phyloP scores from a whole-genome alignment of 257 asterid species.

The Phtheirospermum japonicum region DNA sequence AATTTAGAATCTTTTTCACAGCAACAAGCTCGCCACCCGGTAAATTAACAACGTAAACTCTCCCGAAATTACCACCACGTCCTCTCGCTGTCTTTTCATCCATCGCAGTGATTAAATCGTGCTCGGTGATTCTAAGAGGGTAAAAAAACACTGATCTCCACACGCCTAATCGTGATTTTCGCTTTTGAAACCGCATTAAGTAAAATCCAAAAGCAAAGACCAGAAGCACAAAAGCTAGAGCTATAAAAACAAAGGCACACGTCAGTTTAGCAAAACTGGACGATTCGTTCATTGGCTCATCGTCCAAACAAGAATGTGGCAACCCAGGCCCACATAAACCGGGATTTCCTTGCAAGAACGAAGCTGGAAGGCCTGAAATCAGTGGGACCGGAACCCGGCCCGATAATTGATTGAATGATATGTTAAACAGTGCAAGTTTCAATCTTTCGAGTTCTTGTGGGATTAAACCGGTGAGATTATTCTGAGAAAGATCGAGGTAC shows the following conservation, averaged over 20 bases:
- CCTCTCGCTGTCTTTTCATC: conserved; percentile 61
- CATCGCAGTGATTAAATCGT: conserved; percentile 62
- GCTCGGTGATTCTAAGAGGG: conserved; percentile 75
- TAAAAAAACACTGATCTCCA: conserved; percentile 82
- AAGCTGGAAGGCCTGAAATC: conserved; percentile 81
- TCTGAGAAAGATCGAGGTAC: conserved; percentile 74
- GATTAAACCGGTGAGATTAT: conserved; percentile 67
- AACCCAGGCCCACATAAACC: conserved; percentile 75
- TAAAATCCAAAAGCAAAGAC: conserved; percentile 49
- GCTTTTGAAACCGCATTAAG: conserved; percentile 34
- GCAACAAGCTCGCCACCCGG: conserved; percentile 74
- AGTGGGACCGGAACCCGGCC: conserved; percentile 63
- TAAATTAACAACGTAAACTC: conserved; percentile 57
- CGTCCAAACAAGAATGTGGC: conserved; percentile 47
- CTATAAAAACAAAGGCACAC: conserved; percentile 42
- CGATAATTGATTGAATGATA: conserved; percentile 61
- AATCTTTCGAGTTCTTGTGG: conserved; percentile 64
- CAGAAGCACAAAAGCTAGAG: conserved; percentile 41
- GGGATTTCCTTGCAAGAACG: conserved; percentile 76
- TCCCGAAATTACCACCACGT: conserved; percentile 56
- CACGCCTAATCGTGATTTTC: conserved; percentile 29
- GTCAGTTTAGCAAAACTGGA: conserved; percentile 46
- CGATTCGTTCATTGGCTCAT: conserved; percentile 22
- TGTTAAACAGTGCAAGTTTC: conserved; percentile 82
- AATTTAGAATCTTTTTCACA: conserved; percentile 55